A percentile compares a stretch with the other conserved stretches of the same genome.
Evolutionary conservation across 257 asterid genomes (phyloP).

Genomic region (Primulina huaijiensis): DNA sequence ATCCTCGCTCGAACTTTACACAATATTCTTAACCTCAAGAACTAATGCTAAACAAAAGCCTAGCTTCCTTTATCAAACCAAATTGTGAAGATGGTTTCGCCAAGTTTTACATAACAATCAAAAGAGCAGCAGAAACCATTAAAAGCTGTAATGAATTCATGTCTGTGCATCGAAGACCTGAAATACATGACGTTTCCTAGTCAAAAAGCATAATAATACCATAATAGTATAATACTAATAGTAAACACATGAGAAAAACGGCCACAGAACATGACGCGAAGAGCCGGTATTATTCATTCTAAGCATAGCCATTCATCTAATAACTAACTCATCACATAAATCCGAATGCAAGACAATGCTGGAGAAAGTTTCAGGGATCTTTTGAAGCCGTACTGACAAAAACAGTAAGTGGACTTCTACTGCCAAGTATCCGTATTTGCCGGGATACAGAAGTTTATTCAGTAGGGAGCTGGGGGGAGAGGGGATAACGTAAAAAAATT

Average conservation of each 20-base stretch:
- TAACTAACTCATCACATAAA: neutral
- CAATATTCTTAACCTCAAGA: neutral
- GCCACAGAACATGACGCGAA: neutral
- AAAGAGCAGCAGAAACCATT: constrained; percentile 29
- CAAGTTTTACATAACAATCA: constrained; percentile 36
- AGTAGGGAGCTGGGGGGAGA: neutral
- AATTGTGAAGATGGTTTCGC: constrained; percentile 9
- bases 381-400: neutral
- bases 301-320: neutral
- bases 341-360: neutral
- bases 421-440: neutral
- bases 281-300: too few species aligned
- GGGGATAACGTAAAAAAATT: neutral
- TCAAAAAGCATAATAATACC: constrained; percentile 1
- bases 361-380: neutral
- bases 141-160: constrained; percentile 24
- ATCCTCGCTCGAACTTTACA: constrained; percentile 10
- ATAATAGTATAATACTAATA: neutral
- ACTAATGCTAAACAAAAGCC: constrained; percentile 23
- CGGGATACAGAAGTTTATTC: neutral
- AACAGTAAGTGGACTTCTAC: neutral
- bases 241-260: neutral
- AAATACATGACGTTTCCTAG: constrained; percentile 10
- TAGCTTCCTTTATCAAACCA: constrained; percentile 22
- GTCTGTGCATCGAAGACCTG: constrained; percentile 35